Evolutionary conservation across 805 yeast genomes (phyloP), one percentile per base, ranked within the genome.

Genomic region (Starmerella potacharoeniae): DNA sequence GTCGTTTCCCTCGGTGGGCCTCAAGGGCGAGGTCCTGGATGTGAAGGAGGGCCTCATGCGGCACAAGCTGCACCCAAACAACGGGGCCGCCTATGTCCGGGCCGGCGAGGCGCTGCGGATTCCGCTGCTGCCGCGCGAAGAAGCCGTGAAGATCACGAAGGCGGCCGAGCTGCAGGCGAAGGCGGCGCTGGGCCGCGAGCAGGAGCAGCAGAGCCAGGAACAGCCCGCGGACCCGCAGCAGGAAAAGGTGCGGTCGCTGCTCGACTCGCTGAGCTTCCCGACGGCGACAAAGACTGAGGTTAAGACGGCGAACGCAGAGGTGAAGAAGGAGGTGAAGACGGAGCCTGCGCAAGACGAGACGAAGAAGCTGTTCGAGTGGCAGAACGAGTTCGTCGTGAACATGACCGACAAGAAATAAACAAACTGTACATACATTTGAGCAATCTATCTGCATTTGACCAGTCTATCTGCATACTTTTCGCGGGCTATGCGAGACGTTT

Each of bases 1-100:
- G 63, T 86, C 86, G 64, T 71, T 71, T 28, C 49, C 49, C n/a
- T 17, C 40, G 6, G 49, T 46, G 31, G 49, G 49, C 9, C 39
- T 46, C 14, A 73, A 71, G 57, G 96, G 96, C 37, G 84, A 89
- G 71, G 75, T 89, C 45, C 75, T 84, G 33, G 73, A 77, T 37
- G 96, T 89, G 17, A 76, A 80, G 58, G 89, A 95, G 34, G 85
- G 88, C 28, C 74, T 79, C 58, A 89, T 89, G 96, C 79, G 91
- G 65, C 86, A 86, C 70, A 78, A 72, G 62, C 75, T 89, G 55
- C 87, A 87, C 63, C 78, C 79, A 44, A 64, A 73, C 57, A 82
- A 86, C 63, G 85, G 87, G 45, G 96, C 96, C 3, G 77, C 79
- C 17, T 89, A 87, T 64, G 75, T 87, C 28, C 66, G 75, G 31